Evolutionary conservation across 352 stramenopile genomes (phyloP).

Genomic region (Globisporangium nagaii): DNA sequence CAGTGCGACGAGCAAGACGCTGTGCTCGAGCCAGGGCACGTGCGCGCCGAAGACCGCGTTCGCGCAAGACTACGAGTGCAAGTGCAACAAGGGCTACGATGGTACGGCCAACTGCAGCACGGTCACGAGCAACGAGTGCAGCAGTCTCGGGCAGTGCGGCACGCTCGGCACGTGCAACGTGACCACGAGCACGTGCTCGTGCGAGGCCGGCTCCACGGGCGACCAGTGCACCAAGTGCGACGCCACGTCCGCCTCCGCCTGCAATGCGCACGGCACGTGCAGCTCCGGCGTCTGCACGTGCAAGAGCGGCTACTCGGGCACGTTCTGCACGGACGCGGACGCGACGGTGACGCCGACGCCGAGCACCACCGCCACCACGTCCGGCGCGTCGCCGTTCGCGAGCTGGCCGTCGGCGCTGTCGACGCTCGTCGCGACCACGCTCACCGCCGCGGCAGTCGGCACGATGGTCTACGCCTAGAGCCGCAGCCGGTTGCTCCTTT

Average conservation of each 20-base stretch:
- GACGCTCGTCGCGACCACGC: slow-evolving; percentile 8
- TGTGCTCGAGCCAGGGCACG: slow-evolving; percentile 70
- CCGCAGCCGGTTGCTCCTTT: too few species aligned
- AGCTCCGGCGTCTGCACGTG: slow-evolving; percentile 45
- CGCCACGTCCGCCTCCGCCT: slow-evolving; percentile 19
- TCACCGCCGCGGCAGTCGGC: slow-evolving; percentile 8
- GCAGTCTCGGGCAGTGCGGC: slow-evolving; percentile 66
- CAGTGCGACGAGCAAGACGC: slow-evolving; percentile 29
- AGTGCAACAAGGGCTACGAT: slow-evolving; percentile 72
- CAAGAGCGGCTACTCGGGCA: slow-evolving; percentile 51
- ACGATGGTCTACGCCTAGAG: slow-evolving; percentile 33
- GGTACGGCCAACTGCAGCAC: slow-evolving; percentile 43
- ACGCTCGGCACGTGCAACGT: slow-evolving; percentile 45
- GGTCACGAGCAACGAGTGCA: slow-evolving; percentile 61
- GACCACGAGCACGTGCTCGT: slow-evolving; percentile 39
- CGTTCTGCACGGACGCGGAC: slow-evolving; percentile 32
- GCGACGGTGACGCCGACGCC: slow-evolving; percentile 2
- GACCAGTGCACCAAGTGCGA: slow-evolving; percentile 69
- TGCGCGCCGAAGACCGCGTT: slow-evolving; percentile 55
- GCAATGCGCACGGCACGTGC: slow-evolving; percentile 53
- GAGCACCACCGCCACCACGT: not conserved
- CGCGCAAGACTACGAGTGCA: slow-evolving; percentile 62
- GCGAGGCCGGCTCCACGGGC: slow-evolving; percentile 42
- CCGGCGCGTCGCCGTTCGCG: not conserved
- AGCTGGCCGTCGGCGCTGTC: slow-evolving; percentile 8